Evolutionary conservation across 2,329 filamentous ascomycete genomes (phyloP), one percentile per base, ranked within the genome.

Genomic region (Trichothecium roseum): DNA sequence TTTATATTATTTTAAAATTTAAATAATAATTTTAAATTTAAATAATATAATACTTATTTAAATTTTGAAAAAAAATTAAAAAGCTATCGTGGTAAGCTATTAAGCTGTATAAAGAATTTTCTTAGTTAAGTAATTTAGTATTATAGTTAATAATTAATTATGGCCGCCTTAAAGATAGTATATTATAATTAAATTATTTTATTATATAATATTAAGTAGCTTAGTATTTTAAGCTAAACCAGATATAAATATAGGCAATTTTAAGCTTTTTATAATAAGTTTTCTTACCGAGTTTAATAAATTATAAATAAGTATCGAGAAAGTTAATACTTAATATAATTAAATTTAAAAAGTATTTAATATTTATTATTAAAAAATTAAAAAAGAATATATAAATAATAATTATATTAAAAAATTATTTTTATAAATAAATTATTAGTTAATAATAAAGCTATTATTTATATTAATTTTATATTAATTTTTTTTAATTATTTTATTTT

Each of bases 131-230:
- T n/a, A n/a, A n/a, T n/a, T n/a, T n/a, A n/a, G n/a, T 33, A 9
- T 31, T 16, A 10, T 10, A 10, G 15, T 31, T 31, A 31, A 16
- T 9, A 31, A 4, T 31, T 3, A 14, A n/a, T n/a, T 12, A 17
- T 10, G 15, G 8, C 9, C 9, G 10, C 9, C 9, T 31, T 10
- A 10, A 16, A 12, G 9, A 9, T 10, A 31, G 15, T 16, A 31
- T 31, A 31, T 17, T 33, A 18, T 33, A 17, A 33, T 18, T 33
- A 33, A 9, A 33, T 22, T 33, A 12, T n/a, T n/a, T n/a, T n/a
- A n/a, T n/a, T 33, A 33, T 17, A 33, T 16, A 31, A 31, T 10
- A 18, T 17, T 33, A 33, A 33, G 20, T 8, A 17, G 10, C 7
- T 9, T 33, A 33, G 15, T 18, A 17, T 22, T 18, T 10, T 10